phyloP scores from a whole-genome alignment of 495 filamentous ascomycete species.

The Neurospora sp. region DNA sequence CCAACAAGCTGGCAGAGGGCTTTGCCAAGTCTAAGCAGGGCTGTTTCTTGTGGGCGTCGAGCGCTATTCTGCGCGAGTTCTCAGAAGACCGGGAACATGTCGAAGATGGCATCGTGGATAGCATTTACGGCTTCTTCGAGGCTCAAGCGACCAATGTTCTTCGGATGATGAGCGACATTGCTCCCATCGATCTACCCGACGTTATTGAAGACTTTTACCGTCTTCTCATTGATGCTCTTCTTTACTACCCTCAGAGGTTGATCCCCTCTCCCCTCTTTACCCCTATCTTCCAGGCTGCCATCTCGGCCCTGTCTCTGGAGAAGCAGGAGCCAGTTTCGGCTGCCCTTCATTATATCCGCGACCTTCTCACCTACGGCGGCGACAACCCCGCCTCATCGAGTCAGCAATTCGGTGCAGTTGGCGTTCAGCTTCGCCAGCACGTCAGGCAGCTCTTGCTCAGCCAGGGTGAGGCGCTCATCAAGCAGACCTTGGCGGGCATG shows the following conservation, averaged over 20 bases:
- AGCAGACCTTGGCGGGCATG: constrained; percentile 88
- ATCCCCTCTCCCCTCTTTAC: constrained; percentile 67
- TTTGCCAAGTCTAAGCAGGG: constrained; percentile 84
- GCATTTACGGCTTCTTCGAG: constrained; percentile 91
- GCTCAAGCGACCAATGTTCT: constrained; percentile 83
- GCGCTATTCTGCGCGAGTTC: constrained; percentile 90
- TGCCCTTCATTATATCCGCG: constrained; percentile 85
- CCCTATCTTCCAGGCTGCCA: constrained; percentile 76
- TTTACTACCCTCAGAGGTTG: constrained; percentile 79
- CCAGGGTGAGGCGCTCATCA: constrained; percentile 70
- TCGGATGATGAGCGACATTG: constrained; percentile 74
- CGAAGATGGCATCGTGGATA: constrained; percentile 69
- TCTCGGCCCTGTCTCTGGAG: constrained; percentile 75
- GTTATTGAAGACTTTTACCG: constrained; percentile 99
- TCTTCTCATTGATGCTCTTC: constrained; percentile 75
- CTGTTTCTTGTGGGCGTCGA: constrained; percentile 95
- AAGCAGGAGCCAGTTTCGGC: constrained; percentile 85
- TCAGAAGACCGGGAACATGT: constrained; percentile 78
- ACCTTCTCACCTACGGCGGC: constrained; percentile 82
- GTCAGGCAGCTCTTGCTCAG: constrained; percentile 61
- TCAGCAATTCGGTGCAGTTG: constrained; percentile 39
- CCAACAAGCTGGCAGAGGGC: constrained; percentile 73
- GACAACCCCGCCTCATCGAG: constrained; percentile 65
- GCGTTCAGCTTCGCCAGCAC: constrained; percentile 52
- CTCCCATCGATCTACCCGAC: constrained; percentile 82